Evolutionary conservation across 768 basidiomycete genomes (phyloP).

Genomic region (Trametes cingulata): DNA sequence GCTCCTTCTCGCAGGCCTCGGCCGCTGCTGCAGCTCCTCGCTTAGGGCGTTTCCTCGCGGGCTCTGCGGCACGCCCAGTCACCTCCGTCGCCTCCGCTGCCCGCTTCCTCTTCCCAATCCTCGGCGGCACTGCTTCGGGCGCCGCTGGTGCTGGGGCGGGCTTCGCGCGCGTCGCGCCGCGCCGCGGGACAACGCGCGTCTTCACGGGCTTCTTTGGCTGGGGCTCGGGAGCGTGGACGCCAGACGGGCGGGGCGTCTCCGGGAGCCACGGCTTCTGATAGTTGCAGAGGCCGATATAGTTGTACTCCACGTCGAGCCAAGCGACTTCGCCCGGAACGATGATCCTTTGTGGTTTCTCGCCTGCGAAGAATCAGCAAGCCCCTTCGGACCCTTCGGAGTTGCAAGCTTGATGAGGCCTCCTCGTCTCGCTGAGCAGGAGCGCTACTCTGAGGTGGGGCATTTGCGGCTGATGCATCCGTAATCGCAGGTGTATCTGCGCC

Average conservation of each 20-base stretch:
- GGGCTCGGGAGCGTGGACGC: neutral
- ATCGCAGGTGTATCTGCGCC: neutral
- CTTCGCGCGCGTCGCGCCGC: neutral
- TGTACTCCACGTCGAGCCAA: constrained; percentile 8
- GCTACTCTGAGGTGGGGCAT: neutral
- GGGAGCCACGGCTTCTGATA: constrained; percentile 2
- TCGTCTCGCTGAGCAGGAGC: neutral
- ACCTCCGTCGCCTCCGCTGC: neutral
- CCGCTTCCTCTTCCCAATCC: neutral
- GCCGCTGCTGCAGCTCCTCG: neutral
- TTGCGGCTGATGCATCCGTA: neutral
- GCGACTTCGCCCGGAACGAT: neutral
- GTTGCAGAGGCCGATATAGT: neutral
- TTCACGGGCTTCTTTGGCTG: neutral
- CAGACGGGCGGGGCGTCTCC: neutral
- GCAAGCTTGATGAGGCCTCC: neutral
- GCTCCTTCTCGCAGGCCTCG: no score
- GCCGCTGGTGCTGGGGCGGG: neutral
- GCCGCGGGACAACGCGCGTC: neutral
- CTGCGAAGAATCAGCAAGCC: neutral
- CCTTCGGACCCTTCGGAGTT: neutral
- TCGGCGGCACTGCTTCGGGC: neutral
- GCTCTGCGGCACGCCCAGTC: neutral
- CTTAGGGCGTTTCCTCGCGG: neutral
- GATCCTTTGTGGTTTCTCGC: constrained; percentile 1